Base-by-base conservation (phyloP, 2,329 filamentous ascomycete genomes). In the Aspergillus quadricinctus region DNA sequence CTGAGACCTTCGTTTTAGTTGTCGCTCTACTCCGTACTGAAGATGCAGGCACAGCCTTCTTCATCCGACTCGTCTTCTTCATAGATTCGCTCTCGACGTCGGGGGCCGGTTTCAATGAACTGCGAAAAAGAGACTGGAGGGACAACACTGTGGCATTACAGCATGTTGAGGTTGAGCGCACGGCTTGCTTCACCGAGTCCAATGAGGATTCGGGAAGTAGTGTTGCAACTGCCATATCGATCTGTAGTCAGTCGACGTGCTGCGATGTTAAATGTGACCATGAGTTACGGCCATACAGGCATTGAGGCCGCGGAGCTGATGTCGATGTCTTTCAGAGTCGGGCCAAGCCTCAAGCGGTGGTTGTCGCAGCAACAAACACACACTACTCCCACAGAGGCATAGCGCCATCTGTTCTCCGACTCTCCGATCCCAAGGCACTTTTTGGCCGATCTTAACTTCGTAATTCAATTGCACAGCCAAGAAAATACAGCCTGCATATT, bases 141-240 rank as follows among this genome's bases (percentile, higher is more conserved):
- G 72, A 69, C 55, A 68, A 63, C 52, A 77, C 69, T 14, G 74
- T 77, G 49, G 69, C 67, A 57, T 68, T 65, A 46, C 81, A 83
- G 71, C 83, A 86, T 63, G 78, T 83, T 49, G 79, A 72, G 11
- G 77, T 77, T 53, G 79, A 82, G 59, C 79, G 74, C 60, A 85
- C 72, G 45, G 82, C 81, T 58, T 75, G 73, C 66, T 83, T 85
- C 66, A 84, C 78, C 58, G 80, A 77, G 53, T 75, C 72, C 45
- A 68, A 61, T 19, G 70, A 57, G 56, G 69, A 66, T 58, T 66
- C 68, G 57, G 65, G 53, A 40, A 67, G 63, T 48, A 73, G 56
- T 50, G 68, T 60, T 58, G 68, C 67, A 48, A 74, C 69, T 57
- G 71, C 67, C 71, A 74, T 70, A 21, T 49, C 11, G 49, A 50